Evolutionary conservation across 1,284 basidiomycete species (phyloP).

Genomic region (Wolfiporia cocos): DNA sequence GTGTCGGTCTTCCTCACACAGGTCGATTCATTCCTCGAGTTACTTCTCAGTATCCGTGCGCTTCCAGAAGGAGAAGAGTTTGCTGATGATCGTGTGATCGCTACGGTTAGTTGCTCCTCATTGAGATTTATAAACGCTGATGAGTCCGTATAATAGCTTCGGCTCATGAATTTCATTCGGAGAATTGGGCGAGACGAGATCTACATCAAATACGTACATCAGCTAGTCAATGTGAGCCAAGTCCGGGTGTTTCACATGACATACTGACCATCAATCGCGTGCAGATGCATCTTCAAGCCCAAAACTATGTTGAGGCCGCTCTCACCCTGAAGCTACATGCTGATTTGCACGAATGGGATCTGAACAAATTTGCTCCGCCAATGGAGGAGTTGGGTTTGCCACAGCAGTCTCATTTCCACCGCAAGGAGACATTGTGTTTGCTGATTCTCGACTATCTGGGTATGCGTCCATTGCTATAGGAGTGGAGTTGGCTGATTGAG

Average conservation of each 20-base stretch:
- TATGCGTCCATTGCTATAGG: slow-evolving; percentile 23
- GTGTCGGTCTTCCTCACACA: slow-evolving; percentile 84
- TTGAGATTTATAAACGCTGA: not conserved
- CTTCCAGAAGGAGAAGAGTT: slow-evolving; percentile 93
- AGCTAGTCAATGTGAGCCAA: slow-evolving; percentile 76
- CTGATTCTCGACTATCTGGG: slow-evolving; percentile 86
- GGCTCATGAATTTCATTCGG: slow-evolving; percentile 89
- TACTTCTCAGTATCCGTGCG: slow-evolving; percentile 88
- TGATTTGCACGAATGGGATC: slow-evolving; percentile 88
- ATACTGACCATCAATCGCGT: not conserved
- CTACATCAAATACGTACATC: slow-evolving; percentile 92
- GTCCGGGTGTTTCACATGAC: not conserved
- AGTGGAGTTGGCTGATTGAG: not conserved
- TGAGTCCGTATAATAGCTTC: slow-evolving; percentile 42
- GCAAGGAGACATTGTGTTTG: slow-evolving; percentile 88
- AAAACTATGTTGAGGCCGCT: slow-evolving; percentile 90
- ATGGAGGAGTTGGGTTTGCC: slow-evolving; percentile 87
- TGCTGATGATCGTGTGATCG: slow-evolving; percentile 91
- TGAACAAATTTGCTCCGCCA: slow-evolving; percentile 72
- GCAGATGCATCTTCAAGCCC: slow-evolving; percentile 79
- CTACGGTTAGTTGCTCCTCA: slow-evolving; percentile 47
- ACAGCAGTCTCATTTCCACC: slow-evolving; percentile 89
- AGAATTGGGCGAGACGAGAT: slow-evolving; percentile 85
- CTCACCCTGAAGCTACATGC: slow-evolving; percentile 91
- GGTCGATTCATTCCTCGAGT: slow-evolving; percentile 89